Percentiles rank a stretch among this genome's conserved stretches.
Evolutionary conservation across 164 flowering plant genomes (phyloP).

Genomic region (Sedum album): DNA sequence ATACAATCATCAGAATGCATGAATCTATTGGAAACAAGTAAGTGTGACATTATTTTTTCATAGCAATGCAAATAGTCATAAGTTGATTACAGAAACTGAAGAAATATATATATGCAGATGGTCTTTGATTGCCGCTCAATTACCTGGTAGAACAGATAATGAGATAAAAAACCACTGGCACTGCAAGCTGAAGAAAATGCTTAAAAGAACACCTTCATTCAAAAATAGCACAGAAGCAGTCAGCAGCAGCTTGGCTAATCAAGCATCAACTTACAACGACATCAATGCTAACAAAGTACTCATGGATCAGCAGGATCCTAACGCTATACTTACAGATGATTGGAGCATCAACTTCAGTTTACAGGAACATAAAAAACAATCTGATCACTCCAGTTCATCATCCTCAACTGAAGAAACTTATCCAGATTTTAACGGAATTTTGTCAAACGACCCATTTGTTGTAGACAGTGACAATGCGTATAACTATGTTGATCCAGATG

Average conservation of each 20-base stretch:
- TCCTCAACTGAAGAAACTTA: background rate
- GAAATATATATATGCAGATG: background rate
- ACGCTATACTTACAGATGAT: background rate
- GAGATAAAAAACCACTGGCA: slow-evolving; percentile 11
- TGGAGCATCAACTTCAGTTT: background rate
- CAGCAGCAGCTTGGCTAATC: background rate
- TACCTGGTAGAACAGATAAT: slow-evolving; percentile 8
- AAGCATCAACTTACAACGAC: background rate
- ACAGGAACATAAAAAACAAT: background rate
- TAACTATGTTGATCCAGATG: background rate
- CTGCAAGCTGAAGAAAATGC: slow-evolving; percentile 1
- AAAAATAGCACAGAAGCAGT: background rate
- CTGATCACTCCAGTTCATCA: background rate
- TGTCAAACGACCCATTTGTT: background rate
- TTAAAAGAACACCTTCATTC: background rate
- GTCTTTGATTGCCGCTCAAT: slow-evolving; percentile 7
- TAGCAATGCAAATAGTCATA: background rate
- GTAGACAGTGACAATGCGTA: background rate
- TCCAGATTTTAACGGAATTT: background rate
- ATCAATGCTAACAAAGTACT: background rate
- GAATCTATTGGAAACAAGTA: background rate
- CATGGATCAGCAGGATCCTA: background rate
- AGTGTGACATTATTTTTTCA: too few relatives aligned
- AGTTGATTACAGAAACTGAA: background rate
- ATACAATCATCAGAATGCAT: slow-evolving; percentile 6